Percentiles rank a stretch among this genome's conserved stretches.
Evolutionary conservation across 768 basidiomycete genomes (phyloP).

Genomic region (Amanita exitialis): DNA sequence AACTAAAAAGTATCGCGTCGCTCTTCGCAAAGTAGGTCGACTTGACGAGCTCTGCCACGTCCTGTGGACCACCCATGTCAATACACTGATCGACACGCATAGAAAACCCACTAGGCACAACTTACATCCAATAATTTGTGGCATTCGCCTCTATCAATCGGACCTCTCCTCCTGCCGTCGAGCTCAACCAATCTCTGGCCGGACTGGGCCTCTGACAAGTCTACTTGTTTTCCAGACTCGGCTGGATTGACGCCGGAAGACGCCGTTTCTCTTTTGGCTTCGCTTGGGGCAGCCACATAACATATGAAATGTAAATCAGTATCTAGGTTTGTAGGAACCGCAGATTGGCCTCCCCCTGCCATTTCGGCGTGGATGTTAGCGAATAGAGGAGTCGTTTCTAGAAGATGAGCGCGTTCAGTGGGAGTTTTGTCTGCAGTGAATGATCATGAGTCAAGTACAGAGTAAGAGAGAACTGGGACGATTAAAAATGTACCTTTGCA

Average conservation of each 20-base stretch:
- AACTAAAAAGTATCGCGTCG: constrained; percentile 50
- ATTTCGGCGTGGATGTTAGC: constrained; percentile 66
- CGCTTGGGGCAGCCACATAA: constrained; percentile 60
- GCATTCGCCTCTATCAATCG: constrained; percentile 69
- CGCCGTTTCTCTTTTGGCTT: neutral
- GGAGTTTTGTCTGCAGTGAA: constrained; percentile 47
- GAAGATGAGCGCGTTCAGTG: constrained; percentile 60
- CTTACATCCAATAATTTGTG: constrained; percentile 45
- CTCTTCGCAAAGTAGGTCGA: constrained; percentile 45
- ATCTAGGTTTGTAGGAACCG: constrained; percentile 50
- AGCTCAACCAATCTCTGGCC: constrained; percentile 63
- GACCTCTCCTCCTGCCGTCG: constrained; percentile 70
- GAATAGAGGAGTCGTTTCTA: constrained; percentile 72
- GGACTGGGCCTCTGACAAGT: neutral
- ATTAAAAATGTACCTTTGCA: constrained; percentile 40
- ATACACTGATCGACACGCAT: neutral
- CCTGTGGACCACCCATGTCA: constrained; percentile 25
- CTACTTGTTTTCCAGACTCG: neutral
- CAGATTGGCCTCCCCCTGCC: constrained; percentile 61
- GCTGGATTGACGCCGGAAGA: neutral
- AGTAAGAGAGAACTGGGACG: neutral
- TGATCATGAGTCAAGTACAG: neutral
- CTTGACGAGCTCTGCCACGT: constrained; percentile 55
- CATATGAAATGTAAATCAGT: constrained; percentile 83
- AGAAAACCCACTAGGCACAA: constrained; percentile 6